phyloP scores from a whole-genome alignment of 257 asterid genomes.

The Agastache rugosa region DNA sequence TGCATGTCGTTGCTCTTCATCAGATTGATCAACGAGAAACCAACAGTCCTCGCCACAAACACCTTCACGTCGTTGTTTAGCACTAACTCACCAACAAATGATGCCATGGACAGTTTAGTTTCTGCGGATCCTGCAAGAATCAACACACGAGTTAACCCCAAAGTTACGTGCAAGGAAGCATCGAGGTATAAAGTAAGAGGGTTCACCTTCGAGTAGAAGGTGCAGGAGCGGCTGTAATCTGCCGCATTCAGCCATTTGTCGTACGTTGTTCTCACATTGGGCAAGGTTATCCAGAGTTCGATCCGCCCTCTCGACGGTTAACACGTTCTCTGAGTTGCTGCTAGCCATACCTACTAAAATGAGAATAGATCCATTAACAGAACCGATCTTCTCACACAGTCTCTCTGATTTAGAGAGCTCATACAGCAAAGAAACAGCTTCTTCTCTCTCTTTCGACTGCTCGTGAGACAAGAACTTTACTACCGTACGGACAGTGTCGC shows the following conservation, averaged over 20 bases:
- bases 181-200: conserved; percentile 13
- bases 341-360: conserved; percentile 90
- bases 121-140: conserved; percentile 76
- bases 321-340: conserved; percentile 82
- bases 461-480: conserved; percentile 80
- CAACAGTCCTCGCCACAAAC: conserved; percentile 74
- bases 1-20: conserved; percentile 62
- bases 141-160: neutral
- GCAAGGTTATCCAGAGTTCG: conserved; percentile 80
- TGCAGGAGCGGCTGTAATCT: conserved; percentile 82
- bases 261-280: conserved; percentile 82
- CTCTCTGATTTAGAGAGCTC: conserved; percentile 86
- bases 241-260: conserved; percentile 93
- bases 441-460: conserved; percentile 88
- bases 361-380: conserved; percentile 85
- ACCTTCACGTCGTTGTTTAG: conserved; percentile 81
- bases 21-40: conserved; percentile 76
- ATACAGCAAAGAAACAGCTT: conserved; percentile 79
- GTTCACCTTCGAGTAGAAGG: conserved; percentile 83
- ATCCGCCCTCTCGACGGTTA: conserved; percentile 82
- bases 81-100: conserved; percentile 82
- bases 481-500: conserved; percentile 83
- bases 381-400: conserved; percentile 84
- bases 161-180: neutral
- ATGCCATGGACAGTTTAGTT: conserved; percentile 86